Conservation (phyloP, 371 early-diverging fungal species). For the Circinella minor region DNA sequence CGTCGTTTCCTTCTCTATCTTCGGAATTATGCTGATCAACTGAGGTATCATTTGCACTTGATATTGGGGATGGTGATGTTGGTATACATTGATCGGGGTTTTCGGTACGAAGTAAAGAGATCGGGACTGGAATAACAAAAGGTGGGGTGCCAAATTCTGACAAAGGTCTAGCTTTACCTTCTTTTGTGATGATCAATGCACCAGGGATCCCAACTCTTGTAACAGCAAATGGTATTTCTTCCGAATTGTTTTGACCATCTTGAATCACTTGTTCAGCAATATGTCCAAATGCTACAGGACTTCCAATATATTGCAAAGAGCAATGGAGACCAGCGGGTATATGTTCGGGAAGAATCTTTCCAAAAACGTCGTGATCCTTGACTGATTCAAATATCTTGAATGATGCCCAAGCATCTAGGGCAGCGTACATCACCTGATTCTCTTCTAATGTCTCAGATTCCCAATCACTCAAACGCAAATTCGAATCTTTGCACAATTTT, state of each 20-base stretch:
- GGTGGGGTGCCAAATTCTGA: neutral
- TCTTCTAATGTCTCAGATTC: neutral
- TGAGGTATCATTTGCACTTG: too few relatives aligned
- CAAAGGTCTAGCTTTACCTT: neutral
- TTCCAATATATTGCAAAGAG: neutral
- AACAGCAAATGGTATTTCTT: neutral
- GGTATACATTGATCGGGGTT: neutral
- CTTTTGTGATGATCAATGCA: neutral
- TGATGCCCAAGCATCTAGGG: constrained; percentile 3
- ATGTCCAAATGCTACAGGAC: neutral
- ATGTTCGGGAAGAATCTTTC: neutral
- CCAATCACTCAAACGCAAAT: neutral
- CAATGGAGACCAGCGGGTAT: neutral
- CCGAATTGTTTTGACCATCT: neutral
- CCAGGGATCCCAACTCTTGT: neutral
- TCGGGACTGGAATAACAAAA: neutral
- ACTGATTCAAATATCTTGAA: neutral
- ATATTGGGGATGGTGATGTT: too few relatives aligned
- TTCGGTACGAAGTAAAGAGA: neutral
- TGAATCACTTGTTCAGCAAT: neutral
- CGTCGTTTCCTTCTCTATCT: too few relatives aligned
- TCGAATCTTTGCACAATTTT: neutral
- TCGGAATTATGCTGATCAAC: too few relatives aligned
- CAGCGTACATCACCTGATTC: neutral
- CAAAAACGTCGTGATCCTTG: neutral